Base-by-base conservation (phyloP, 805 yeast species). In the Wickerhamomyces strasburgensis region DNA sequence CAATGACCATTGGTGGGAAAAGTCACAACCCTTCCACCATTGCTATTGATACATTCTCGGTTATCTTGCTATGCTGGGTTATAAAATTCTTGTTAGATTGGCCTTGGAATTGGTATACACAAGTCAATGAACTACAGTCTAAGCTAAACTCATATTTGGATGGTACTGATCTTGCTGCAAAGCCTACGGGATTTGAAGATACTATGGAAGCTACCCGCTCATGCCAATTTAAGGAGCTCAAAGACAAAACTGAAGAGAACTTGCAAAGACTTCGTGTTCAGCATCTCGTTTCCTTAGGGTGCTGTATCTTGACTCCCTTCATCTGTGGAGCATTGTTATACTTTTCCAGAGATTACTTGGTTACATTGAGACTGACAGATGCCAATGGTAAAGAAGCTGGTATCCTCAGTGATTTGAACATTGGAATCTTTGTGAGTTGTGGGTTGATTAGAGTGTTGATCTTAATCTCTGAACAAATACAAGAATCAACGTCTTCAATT, bases 101-200 rank as follows among this genome's bases (percentile, higher is more conserved):
- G 70, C 70, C 70, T 0, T 65, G 68, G 67, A 46, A 47, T n/a
- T 65, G 70, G 70, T 46, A 57, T 14, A 34, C 42, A 5, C 60
- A 56, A 29, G 49, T 65, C 10, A 43, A 44, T 23, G 43, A 38
- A 1, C 35, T 48, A 11, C 45, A 44, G 26, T 5, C 21, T 19
- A 47, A 42, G 29, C 21, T 50, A 9, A 29, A 15, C 11, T 9
- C 27, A 1, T 29, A 37, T 24, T 15, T 42, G 30, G 48, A 42
- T 8, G 27, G 18, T 8, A 3, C 15, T 13, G 33, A 23, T 6
- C n/a, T n/a, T n/a, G n/a, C n/a, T n/a, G n/a, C n/a, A n/a, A n/a
- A n/a, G n/a, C n/a, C n/a, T n/a, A n/a, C n/a, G n/a, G n/a, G n/a
- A n/a, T n/a, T n/a, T n/a, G n/a, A n/a, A n/a, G n/a, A n/a, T n/a